These are phyloP conservation scores for Ganoderma lucidum DNA, from an alignment of 1,284 basidiomycete genomes.

Conservation along the genomic window DNA sequence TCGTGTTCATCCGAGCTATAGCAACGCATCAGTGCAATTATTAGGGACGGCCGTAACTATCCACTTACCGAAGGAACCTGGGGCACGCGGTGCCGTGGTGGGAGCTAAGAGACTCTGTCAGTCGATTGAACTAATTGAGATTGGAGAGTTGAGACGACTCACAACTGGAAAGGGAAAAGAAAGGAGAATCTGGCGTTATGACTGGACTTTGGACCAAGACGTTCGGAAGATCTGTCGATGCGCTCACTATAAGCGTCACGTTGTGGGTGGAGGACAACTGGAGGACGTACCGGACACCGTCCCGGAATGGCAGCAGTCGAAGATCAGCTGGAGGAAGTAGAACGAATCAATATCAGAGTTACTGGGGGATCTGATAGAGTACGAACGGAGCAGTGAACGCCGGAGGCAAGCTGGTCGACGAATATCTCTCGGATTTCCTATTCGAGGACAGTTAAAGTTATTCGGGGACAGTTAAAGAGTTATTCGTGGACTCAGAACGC, in stretches of 20 bases:
- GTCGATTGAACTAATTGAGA: too few species aligned
- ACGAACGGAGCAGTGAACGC: conserved; percentile 32
- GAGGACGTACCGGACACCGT: conserved; percentile 35
- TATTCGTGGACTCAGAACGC: too few species aligned
- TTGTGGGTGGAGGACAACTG: not conserved
- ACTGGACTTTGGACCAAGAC: not conserved
- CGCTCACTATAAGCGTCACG: not conserved
- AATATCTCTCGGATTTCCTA: conserved; percentile 32
- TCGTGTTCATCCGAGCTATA: conserved; percentile 5
- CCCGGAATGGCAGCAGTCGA: conserved; percentile 40
- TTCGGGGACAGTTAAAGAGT: not conserved
- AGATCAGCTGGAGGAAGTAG: conserved; percentile 30
- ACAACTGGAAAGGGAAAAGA: conserved; percentile 5
- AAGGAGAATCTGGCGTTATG: conserved; percentile 4
- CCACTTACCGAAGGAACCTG: conserved; percentile 3
- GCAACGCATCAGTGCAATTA: not conserved
- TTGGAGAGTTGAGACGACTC: not conserved
- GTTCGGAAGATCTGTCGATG: not conserved
- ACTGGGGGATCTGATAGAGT: not conserved
- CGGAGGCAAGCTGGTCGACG: conserved; percentile 27
- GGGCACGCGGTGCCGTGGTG: not conserved
- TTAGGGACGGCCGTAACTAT: not conserved
- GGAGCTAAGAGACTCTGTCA: not conserved
- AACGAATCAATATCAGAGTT: not conserved
- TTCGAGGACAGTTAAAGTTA: not conserved